Conservation (phyloP, 768 basidiomycete genomes). For the Tulasnella sp. region DNA sequence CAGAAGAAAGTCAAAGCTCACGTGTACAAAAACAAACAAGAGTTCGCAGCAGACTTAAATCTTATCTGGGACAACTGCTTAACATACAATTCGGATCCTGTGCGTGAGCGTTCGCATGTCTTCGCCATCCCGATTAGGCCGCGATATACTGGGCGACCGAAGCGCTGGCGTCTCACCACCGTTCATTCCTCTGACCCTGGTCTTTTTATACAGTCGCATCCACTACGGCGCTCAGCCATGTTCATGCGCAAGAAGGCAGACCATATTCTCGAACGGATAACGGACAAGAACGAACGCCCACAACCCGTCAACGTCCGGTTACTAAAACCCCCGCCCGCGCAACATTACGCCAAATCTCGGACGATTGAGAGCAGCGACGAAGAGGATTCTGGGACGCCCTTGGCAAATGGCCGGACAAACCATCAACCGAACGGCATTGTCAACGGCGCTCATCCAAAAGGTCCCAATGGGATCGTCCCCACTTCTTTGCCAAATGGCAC, state of each 20-base stretch:
- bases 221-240: constrained; percentile 66
- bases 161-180: neutral
- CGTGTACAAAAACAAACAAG: constrained; percentile 83
- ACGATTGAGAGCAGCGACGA: constrained; percentile 16
- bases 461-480: neutral
- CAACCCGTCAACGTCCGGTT: constrained; percentile 22
- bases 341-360: constrained; percentile 15
- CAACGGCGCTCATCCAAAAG: constrained; percentile 2
- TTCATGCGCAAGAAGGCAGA: constrained; percentile 78
- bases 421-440: constrained; percentile 10
- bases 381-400: constrained; percentile 3
- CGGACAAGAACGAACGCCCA: constrained; percentile 67
- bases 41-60: constrained; percentile 88
- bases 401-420: neutral
- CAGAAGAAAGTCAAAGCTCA: constrained; percentile 85
- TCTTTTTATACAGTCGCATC: constrained; percentile 53
- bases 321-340: constrained; percentile 13
- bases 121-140: neutral
- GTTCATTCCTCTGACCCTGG: neutral
- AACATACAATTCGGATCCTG: constrained; percentile 83
- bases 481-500: neutral
- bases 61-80: constrained; percentile 96
- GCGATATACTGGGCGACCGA: neutral
- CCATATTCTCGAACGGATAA: constrained; percentile 73
- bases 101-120: constrained; percentile 29